Base-by-base conservation (phyloP, 2,329 filamentous ascomycete genomes). In the Ascochyta rabiei region DNA sequence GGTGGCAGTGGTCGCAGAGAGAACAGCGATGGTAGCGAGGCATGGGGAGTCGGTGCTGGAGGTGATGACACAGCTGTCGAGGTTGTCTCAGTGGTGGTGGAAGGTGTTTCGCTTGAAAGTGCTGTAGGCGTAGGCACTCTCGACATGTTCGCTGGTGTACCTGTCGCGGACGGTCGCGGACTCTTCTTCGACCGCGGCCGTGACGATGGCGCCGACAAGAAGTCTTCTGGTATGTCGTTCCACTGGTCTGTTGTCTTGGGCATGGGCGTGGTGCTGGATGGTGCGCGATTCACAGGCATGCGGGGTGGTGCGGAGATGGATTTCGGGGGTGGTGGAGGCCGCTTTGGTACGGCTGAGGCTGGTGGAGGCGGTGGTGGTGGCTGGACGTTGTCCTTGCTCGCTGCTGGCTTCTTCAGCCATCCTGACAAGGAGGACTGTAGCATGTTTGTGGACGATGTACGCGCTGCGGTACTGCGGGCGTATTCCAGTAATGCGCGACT, bases 361-460 rank as follows among this genome's bases (percentile, higher is more conserved):
- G 53, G 30, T 6, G 57, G 47, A 7, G 48, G 43, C 21, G 53
- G 59, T 21, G 47, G 48, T 31, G 47, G 38, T 21, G 60, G 34
- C 34, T 53, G 44, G 18, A 63, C 57, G 42, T 61, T 57, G 54
- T 71, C 61, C 15, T 50, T 67, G 47, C 74, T 70, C 21, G 71
- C 43, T 13, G 64, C 61, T n/a, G 78, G 74, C 72, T 80, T 80
- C 56, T 75, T 77, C 39, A 81, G 74, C 79, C 79, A 81, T 63
- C 72, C 69, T 47, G 75, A 76, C 52, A 82, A 66, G 3, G 78
- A 80, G 12, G 77, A 77, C 65, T 81, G 79, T 44, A 76, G 71
- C 74, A 78, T 79, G 23, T 50, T 50, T 31, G 48, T n/a, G 21
- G 30, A 39, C 34, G 30, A 37, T 42, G 31, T 21, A 15, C 26